Conservation (phyloP, 2,329 filamentous ascomycete species). For the Xylariaceae sp. region DNA sequence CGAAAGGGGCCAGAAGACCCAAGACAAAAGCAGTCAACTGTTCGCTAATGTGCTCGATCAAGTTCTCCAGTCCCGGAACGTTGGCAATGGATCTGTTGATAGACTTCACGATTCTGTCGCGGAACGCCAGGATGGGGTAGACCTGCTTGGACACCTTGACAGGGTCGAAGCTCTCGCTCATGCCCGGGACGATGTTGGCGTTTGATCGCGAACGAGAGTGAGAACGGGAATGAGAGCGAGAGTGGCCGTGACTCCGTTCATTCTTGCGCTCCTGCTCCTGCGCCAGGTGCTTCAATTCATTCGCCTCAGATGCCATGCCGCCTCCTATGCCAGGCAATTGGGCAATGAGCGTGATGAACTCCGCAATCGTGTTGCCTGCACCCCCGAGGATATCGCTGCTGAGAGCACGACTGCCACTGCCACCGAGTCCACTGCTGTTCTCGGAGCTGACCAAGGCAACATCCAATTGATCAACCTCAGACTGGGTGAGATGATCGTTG, state of each 20-base stretch:
- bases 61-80: conserved; percentile 79
- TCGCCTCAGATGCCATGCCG: conserved; percentile 62
- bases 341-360: conserved; percentile 67
- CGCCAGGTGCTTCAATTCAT: conserved; percentile 56
- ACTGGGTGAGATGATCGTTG: conserved; percentile 78
- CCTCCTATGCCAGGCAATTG: conserved; percentile 68
- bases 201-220: conserved; percentile 42
- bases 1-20: conserved; percentile 83
- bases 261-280: conserved; percentile 53
- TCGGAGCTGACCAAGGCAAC: conserved; percentile 66
- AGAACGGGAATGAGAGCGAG: conserved; percentile 34
- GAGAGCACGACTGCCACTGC: conserved; percentile 38
- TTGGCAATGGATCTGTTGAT: conserved; percentile 84
- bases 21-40: conserved; percentile 88
- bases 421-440: conserved; percentile 36
- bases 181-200: conserved; percentile 62
- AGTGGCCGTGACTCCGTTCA: conserved; percentile 26
- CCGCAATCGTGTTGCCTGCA: conserved; percentile 35
- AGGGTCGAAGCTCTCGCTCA: conserved; percentile 71
- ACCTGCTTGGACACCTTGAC: conserved; percentile 74
- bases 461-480: conserved; percentile 77
- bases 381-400: conserved; percentile 33
- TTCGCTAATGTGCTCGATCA: conserved; percentile 93
- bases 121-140: conserved; percentile 89
- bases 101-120: conserved; percentile 85